These are phyloP conservation scores for Rhodotorula kratochvilovae DNA, from an alignment of 768 basidiomycete species.

Conservation along the genomic window DNA sequence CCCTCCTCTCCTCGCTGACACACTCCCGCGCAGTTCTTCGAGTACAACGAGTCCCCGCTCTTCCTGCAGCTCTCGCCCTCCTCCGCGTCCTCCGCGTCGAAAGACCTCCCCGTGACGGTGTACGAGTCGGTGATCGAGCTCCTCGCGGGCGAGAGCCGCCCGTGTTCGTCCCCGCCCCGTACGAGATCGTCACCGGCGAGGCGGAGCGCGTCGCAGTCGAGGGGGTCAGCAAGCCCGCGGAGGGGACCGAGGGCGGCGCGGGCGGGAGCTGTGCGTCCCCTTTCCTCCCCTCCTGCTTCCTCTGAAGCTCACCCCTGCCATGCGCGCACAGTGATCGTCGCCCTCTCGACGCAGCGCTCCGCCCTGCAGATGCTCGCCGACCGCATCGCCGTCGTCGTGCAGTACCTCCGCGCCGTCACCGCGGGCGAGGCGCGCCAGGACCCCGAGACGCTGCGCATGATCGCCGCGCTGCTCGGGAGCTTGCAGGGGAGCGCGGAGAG, in stretches of 20 bases:
- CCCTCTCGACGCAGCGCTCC: slow-evolving; percentile 83
- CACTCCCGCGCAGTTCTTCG: slow-evolving; percentile 62
- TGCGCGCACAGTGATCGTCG: slow-evolving; percentile 68
- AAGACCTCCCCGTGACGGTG: slow-evolving; percentile 82
- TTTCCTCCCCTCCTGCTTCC: background rate
- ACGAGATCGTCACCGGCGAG: slow-evolving; percentile 91
- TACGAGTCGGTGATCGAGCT: slow-evolving; percentile 88
- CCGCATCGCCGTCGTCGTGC: slow-evolving; percentile 75
- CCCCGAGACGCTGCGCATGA: slow-evolving; percentile 72
- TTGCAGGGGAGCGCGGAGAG: background rate
- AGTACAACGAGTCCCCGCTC: slow-evolving; percentile 81
- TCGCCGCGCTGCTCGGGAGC: slow-evolving; percentile 79
- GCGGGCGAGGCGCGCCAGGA: slow-evolving; percentile 71
- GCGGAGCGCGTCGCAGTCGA: slow-evolving; percentile 98
- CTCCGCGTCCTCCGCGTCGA: slow-evolving; percentile 39
- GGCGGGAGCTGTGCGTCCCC: slow-evolving; percentile 55
- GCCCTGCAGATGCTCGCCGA: slow-evolving; percentile 96
- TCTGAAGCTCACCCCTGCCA: background rate
- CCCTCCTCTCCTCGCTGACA: no score
- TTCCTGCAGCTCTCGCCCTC: slow-evolving; percentile 59
- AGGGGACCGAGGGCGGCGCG: slow-evolving; percentile 59
- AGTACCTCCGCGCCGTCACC: slow-evolving; percentile 62
- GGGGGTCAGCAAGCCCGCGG: slow-evolving; percentile 67
- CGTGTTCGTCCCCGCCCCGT: slow-evolving; percentile 58
- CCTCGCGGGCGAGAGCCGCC: slow-evolving; percentile 56